phyloP scores from a whole-genome alignment of 495 filamentous ascomycete genomes.

The Penicillium silybi region DNA sequence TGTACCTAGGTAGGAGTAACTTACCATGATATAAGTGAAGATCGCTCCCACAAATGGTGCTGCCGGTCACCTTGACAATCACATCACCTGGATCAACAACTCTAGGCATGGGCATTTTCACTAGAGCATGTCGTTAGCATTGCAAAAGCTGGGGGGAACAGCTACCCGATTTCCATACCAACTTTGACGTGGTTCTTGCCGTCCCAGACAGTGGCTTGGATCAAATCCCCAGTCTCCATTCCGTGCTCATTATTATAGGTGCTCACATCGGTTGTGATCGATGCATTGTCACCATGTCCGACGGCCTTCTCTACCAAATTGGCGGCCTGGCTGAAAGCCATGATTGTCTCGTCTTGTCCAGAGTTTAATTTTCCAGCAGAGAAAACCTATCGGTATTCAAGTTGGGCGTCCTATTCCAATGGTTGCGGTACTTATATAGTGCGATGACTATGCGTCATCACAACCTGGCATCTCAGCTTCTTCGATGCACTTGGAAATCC shows the following conservation, averaged over 20 bases:
- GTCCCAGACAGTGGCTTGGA: slow-evolving; percentile 29
- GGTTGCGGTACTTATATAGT: background rate
- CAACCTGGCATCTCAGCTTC: background rate
- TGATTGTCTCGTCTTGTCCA: slow-evolving; percentile 13
- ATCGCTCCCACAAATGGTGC: slow-evolving; percentile 83
- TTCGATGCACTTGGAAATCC: background rate
- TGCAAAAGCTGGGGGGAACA: background rate
- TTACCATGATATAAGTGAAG: slow-evolving; percentile 73
- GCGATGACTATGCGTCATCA: background rate
- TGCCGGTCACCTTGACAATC: slow-evolving; percentile 79
- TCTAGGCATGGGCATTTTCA: slow-evolving; percentile 63
- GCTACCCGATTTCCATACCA: slow-evolving; percentile 16
- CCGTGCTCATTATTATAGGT: slow-evolving; percentile 28
- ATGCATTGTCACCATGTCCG: slow-evolving; percentile 50
- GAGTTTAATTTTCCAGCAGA: background rate
- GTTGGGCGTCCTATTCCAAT: background rate
- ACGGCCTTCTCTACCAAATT: slow-evolving; percentile 59
- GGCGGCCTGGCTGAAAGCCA: slow-evolving; percentile 61
- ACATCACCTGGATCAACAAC: slow-evolving; percentile 73
- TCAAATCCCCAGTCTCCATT: slow-evolving; percentile 14
- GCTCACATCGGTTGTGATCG: slow-evolving; percentile 27
- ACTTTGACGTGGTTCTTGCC: slow-evolving; percentile 37
- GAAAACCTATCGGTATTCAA: background rate
- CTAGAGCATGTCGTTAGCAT: slow-evolving; percentile 16
- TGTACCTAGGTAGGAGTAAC: background rate